A percentile compares a stretch with the other conserved stretches of the same genome.
Evolutionary conservation across 805 yeast genomes (phyloP).

Genomic region (Metschnikowia cerradonensis): DNA sequence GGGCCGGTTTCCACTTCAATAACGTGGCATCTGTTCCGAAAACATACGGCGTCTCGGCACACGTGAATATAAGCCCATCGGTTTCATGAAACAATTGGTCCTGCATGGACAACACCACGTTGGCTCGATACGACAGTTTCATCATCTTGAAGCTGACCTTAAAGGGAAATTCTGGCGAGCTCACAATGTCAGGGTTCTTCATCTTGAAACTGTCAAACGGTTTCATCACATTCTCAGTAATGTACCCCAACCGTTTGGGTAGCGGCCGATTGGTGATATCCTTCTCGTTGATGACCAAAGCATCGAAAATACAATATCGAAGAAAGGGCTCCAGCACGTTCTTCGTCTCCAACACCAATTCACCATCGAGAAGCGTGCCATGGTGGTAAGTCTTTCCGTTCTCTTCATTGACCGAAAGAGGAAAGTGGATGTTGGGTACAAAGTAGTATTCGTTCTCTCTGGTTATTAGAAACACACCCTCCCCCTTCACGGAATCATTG

Average conservation of each 20-base stretch:
- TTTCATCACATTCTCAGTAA: constrained; percentile 71
- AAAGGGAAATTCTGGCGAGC: constrained; percentile 67
- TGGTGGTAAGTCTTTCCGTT: constrained; percentile 63
- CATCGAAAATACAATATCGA: constrained; percentile 85
- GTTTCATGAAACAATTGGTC: constrained; percentile 78
- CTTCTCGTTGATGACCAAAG: constrained; percentile 77
- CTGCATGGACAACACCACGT: constrained; percentile 67
- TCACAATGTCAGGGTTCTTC: constrained; percentile 67
- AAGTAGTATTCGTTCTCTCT: constrained; percentile 83
- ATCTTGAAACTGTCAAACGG: constrained; percentile 75
- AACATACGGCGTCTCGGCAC: constrained; percentile 80
- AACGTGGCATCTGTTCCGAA: constrained; percentile 85
- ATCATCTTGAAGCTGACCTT: constrained; percentile 82
- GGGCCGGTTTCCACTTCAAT: constrained; percentile 95
- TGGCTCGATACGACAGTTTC: constrained; percentile 77
- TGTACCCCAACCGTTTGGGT: constrained; percentile 81
- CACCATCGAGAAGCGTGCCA: constrained; percentile 93
- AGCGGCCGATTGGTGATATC: constrained; percentile 65
- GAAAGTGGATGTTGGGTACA: constrained; percentile 83
- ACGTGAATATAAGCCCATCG: constrained; percentile 92
- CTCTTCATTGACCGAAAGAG: constrained; percentile 42
- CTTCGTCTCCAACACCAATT: constrained; percentile 71
- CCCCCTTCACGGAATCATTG: constrained; percentile 69
- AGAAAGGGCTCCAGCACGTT: constrained; percentile 50
- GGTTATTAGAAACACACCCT: constrained; percentile 84